Conservation (phyloP, 1,139 yeast genomes). For the Zygoascus meyerae region DNA sequence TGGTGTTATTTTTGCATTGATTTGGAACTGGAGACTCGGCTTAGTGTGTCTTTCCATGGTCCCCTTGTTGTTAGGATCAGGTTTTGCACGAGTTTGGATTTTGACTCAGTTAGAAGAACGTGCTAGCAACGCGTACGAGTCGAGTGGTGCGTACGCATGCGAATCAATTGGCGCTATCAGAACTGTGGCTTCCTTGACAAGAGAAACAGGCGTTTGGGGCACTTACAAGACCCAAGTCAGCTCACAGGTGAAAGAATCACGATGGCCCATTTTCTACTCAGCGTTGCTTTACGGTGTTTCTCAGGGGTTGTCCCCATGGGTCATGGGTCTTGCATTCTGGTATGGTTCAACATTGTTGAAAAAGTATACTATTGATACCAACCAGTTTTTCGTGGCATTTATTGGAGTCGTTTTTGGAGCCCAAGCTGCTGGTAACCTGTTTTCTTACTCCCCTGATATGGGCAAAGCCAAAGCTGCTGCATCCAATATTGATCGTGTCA, state of each 20-base stretch:
- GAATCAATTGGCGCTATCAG: slow-evolving; percentile 34
- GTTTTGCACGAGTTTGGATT: slow-evolving; percentile 77
- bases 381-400: slow-evolving; percentile 36
- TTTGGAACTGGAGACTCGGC: slow-evolving; percentile 62
- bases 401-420: slow-evolving; percentile 66
- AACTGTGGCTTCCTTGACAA: slow-evolving; percentile 35
- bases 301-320: slow-evolving; percentile 36
- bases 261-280: slow-evolving; percentile 27
- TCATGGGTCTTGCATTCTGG: slow-evolving; percentile 38
- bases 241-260: slow-evolving; percentile 28
- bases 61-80: slow-evolving; percentile 64
- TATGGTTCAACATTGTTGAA: slow-evolving; percentile 34
- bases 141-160: slow-evolving; percentile 35
- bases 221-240: slow-evolving; percentile 29
- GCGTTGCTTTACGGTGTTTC: slow-evolving; percentile 32
- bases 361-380: slow-evolving; percentile 24
- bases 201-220: slow-evolving; percentile 33
- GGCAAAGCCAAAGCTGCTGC: slow-evolving; percentile 52
- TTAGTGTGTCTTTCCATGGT: slow-evolving; percentile 53
- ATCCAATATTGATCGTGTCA: slow-evolving; percentile 66
- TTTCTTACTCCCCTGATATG: slow-evolving; percentile 81
- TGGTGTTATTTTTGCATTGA: slow-evolving; percentile 71
- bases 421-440: slow-evolving; percentile 78
- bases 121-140: slow-evolving; percentile 36
- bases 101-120: slow-evolving; percentile 61